Conservation (phyloP, 805 yeast species). For the Ogataea polymorpha region DNA sequence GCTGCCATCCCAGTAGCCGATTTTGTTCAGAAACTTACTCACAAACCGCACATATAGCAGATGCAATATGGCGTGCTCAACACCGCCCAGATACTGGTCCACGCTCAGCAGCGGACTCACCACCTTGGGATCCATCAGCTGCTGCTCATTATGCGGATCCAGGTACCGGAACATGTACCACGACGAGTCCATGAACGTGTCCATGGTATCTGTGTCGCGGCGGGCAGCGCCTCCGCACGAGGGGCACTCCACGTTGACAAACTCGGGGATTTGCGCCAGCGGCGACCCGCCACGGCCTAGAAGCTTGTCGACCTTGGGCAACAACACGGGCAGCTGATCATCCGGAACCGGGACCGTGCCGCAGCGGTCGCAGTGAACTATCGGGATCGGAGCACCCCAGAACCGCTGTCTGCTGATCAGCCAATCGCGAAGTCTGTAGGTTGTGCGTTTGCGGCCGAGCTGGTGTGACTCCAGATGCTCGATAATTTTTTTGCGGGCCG, state of each 20-base stretch:
- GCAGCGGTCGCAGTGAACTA: conserved; percentile 79
- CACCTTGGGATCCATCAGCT: conserved; percentile 50
- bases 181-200: conserved; percentile 95
- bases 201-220: conserved; percentile 98
- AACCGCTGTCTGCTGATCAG: conserved; percentile 89
- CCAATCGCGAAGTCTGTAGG: conserved; percentile 85
- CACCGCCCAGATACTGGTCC: conserved; percentile 90
- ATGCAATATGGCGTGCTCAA: conserved; percentile 95
- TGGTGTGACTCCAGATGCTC: conserved; percentile 19
- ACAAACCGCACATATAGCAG: conserved; percentile 82
- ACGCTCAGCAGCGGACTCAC: conserved; percentile 70
- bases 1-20: conserved; percentile 67
- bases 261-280: conserved; percentile 60
- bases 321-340: conserved; percentile 72
- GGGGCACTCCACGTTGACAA: conserved; percentile 77
- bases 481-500: conserved; percentile 50
- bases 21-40: conserved; percentile 68
- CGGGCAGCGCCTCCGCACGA: conserved; percentile 68
- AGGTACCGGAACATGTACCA: conserved; percentile 90
- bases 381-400: conserved; percentile 99
- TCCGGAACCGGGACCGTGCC: conserved; percentile 95
- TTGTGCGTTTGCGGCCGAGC: conserved; percentile 47
- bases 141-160: conserved; percentile 60
- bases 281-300: conserved; percentile 63
- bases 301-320: conserved; percentile 54